Evolutionary conservation across 2,329 filamentous ascomycete genomes (phyloP), one percentile per base, ranked within the genome.

Genomic region (Fusarium sp.): DNA sequence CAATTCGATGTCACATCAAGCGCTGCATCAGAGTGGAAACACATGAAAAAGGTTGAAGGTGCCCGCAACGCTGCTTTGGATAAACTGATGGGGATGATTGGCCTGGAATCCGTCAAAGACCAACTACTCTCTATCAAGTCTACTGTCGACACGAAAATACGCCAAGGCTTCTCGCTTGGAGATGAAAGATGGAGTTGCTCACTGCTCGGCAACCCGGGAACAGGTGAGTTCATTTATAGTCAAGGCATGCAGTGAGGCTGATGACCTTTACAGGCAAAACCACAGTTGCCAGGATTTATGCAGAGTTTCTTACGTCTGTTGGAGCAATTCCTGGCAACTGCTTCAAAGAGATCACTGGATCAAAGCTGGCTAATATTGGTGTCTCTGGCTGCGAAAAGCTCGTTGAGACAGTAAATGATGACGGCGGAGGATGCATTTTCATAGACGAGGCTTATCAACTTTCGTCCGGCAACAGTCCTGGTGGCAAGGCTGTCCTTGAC

Each of bases 381-480:
- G 85, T 92, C 0, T 56, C 79, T 0, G 87, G 83, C 0, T 87
- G 84, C 65, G 83, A 91, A 71, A 83, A 83, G 13, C 77, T 89
- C 0, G 20, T 82, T 0, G 76, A 81, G 1, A 49, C 72, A 0
- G 82, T 94, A 37, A 73, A 88, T 6, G 81, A 88, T 30, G 68
- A 77, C 1, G 88, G 86, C 0, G 92, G 91, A 0, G 92, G 92
- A 0, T 89, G 89, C 0, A 72, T 93, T 2, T 94, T 95, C 73
- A 90, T 95, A 23, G 92, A 95, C 62, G 92, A 95, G 75, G 91
- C 92, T 0, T 94, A 95, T 72, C 91, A 94, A 67, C 81, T 95
- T 0, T 84, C 87, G 0, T 87, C 86, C 1, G 85, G 85, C 0
- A 86, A 87, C 57, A 90, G 80, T 23, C 71, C 75, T 4, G 86